phyloP scores from a whole-genome alignment of 2,329 filamentous ascomycete genomes.

The Chalaropsis thielavioides region DNA sequence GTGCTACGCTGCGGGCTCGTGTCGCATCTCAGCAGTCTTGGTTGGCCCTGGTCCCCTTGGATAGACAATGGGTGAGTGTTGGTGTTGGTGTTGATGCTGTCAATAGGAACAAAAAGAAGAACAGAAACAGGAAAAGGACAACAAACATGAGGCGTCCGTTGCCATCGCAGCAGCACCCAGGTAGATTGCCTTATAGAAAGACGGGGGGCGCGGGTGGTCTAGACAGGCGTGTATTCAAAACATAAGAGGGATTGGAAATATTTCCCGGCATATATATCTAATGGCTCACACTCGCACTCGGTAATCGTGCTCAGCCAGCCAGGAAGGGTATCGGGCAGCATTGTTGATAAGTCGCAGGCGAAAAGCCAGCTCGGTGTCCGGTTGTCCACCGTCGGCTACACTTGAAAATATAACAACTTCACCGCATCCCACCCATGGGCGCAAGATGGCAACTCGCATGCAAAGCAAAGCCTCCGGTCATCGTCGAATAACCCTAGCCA shows the following conservation, averaged over 20 bases:
- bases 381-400: background rate
- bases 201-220: background rate
- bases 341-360: background rate
- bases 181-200: background rate
- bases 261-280: background rate
- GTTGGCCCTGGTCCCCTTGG: too few species aligned
- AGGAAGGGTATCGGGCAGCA: background rate
- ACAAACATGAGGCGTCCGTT: too few species aligned
- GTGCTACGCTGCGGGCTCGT: too few species aligned
- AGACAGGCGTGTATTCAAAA: background rate
- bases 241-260: background rate
- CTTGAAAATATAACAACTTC: background rate
- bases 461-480: background rate
- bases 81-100: too few species aligned
- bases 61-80: too few species aligned
- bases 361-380: background rate
- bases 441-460: background rate
- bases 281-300: too few species aligned
- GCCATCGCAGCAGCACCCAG: too few species aligned
- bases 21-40: too few species aligned
- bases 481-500: too few species aligned
- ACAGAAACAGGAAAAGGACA: too few species aligned
- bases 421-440: background rate
- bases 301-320: background rate
- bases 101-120: too few species aligned